Percentiles rank a stretch among this genome's conserved stretches.
These are phyloP conservation scores for Clonostachys rosea DNA, from an alignment of 2,329 filamentous ascomycete species.

Conservation along the genomic window DNA sequence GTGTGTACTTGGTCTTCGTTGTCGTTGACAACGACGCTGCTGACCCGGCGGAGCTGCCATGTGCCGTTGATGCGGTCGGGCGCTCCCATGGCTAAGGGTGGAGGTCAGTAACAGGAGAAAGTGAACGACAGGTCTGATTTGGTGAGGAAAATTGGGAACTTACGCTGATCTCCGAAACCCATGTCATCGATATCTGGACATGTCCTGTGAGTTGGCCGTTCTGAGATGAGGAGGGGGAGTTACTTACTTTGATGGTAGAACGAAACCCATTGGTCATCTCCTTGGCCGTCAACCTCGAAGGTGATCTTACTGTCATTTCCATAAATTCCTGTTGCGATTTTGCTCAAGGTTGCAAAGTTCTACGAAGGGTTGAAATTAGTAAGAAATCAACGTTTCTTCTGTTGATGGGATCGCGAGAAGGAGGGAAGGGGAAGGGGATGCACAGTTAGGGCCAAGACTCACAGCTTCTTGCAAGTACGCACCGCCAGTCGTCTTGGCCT, in stretches of 20 bases:
- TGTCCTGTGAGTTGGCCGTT: background rate
- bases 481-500: conserved; percentile 34
- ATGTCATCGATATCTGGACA: conserved; percentile 48
- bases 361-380: conserved; percentile 11
- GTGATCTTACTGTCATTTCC: conserved; percentile 47
- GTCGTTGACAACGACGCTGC: conserved; percentile 55
- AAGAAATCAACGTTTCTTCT: background rate
- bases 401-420: background rate
- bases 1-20: conserved; percentile 34
- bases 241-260: conserved; percentile 47
- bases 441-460: background rate
- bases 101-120: background rate
- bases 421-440: background rate
- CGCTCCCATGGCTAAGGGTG: conserved; percentile 34
- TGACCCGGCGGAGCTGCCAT: conserved; percentile 56
- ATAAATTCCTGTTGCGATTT: conserved; percentile 44
- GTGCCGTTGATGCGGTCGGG: conserved; percentile 55
- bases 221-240: fast-evolving
- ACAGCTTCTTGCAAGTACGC: conserved; percentile 46
- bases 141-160: conserved; percentile 6
- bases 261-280: conserved; percentile 46
- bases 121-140: background rate
- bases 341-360: conserved; percentile 36
- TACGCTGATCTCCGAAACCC: conserved; percentile 50
- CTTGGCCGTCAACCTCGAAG: conserved; percentile 39